These are phyloP conservation scores for Chrysoporthe puriensis DNA, from an alignment of 2,329 filamentous ascomycete species.

Conservation along the genomic window DNA sequence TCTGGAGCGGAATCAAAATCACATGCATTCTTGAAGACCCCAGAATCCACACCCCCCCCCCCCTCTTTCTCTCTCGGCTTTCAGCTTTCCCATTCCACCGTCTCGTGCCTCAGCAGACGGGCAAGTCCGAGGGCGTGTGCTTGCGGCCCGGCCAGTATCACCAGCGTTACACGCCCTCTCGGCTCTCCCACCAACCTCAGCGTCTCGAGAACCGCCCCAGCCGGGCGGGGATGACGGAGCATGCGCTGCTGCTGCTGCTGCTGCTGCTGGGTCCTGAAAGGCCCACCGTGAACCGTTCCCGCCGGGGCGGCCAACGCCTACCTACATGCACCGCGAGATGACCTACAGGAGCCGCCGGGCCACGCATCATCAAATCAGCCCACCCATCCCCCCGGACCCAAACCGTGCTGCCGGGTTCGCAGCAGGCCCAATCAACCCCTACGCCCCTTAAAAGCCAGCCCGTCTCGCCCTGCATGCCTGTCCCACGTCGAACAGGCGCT, in stretches of 20 bases:
- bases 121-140: not conserved
- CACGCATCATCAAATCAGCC: no score
- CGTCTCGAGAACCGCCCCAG: not conserved
- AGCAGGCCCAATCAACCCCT: not conserved
- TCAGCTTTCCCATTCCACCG: no score
- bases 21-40: not conserved
- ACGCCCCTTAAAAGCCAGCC: not conserved
- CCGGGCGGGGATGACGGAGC: not conserved
- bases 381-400: not conserved
- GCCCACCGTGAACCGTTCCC: not conserved
- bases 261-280: no score
- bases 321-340: not conserved
- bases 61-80: no score
- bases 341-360: not conserved
- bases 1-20: no score
- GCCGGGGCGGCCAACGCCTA: constrained; percentile 3
- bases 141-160: not conserved
- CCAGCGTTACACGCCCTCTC: not conserved
- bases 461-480: not conserved
- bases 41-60: no score
- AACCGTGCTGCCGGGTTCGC: constrained; percentile 11
- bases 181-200: not conserved
- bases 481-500: constrained; percentile 8
- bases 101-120: no score
- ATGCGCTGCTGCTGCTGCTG: no score